Evolutionary conservation across 1,139 yeast genomes (phyloP), one percentile per base, ranked within the genome.

Genomic region (Meyerozyma elateridarum): DNA sequence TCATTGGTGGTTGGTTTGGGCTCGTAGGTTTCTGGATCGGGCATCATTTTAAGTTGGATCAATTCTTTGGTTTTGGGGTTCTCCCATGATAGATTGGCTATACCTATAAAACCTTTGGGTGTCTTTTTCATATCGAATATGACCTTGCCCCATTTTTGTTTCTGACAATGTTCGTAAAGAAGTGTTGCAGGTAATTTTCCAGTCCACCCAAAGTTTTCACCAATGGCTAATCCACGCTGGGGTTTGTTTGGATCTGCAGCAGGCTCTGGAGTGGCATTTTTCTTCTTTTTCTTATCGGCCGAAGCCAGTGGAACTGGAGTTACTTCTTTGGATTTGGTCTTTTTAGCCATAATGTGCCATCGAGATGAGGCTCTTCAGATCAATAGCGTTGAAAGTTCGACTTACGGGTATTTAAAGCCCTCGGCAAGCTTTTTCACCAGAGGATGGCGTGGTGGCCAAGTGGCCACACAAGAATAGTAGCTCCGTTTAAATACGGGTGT

Each of bases 111-210:
- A 0, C 89, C 89, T 31, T 70, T 70, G 17, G 69, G 40, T 43
- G 54, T 51, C 47, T 64, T 57, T 30, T 63, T 70, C 82, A 84
- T 80, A 36, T 83, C 89, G 45, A 84, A 83, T 12, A 70, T 77
- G 4, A 87, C 94, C 44, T 81, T 81, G 36, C 79, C 84, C 98
- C 98, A 91, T 55, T 87, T 85, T 38, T 75, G 79, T 50, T 82
- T 84, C 52, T 85, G 96, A 41, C 95, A 85, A 43, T 81, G 83
- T 49, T 91, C 98, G 50, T 85, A 85, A 4, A 91, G 65, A 20
- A 91, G 57, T 0, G 94, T 80, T 3, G 85, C 88, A 0, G 98
- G 97, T 8, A 91, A 63, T 47, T 91, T 91, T 1, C 98, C 98
- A 1, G 96, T 88, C 96, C 97, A 89, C 4, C 73, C 73, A 53